Conservation (phyloP, 345 rosid species). For the Geranium rotundifolium region DNA sequence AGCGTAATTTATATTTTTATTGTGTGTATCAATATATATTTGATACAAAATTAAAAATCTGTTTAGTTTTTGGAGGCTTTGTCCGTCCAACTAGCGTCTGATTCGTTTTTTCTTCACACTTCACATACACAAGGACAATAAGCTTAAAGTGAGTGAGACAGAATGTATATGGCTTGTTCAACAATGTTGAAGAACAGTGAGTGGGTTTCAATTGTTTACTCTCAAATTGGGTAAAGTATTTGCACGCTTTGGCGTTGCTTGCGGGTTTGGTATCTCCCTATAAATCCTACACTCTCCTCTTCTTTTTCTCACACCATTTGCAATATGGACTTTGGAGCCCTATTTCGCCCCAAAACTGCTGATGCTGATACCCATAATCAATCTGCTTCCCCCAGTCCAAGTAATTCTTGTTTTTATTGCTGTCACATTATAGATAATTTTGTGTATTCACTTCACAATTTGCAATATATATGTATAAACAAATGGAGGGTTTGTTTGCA, state of each 20-base stretch:
- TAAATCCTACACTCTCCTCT: constrained; percentile 36
- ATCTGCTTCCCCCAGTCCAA: constrained; percentile 9
- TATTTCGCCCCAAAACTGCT: constrained; percentile 4
- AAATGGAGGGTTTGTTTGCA: too few relatives aligned
- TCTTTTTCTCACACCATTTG: background rate
- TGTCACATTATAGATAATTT: background rate
- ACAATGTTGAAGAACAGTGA: too few relatives aligned
- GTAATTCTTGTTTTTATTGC: constrained; percentile 13
- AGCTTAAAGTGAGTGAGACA: too few relatives aligned
- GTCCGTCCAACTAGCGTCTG: too few relatives aligned
- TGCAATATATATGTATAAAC: background rate
- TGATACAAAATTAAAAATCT: too few relatives aligned
- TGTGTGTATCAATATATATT: too few relatives aligned
- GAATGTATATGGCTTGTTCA: too few relatives aligned
- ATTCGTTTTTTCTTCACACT: too few relatives aligned
- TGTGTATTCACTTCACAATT: background rate
- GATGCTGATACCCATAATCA: background rate
- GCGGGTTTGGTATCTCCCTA: constrained; percentile 79
- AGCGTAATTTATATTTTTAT: too few relatives aligned
- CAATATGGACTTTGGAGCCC: background rate
- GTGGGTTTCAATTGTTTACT: constrained; percentile 25
- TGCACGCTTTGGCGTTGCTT: constrained; percentile 92
- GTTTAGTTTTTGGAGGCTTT: too few relatives aligned
- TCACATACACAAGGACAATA: too few relatives aligned
- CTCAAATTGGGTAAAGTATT: constrained; percentile 81